Conservation (phyloP, 768 basidiomycete species). For the Pholiota conissans region DNA sequence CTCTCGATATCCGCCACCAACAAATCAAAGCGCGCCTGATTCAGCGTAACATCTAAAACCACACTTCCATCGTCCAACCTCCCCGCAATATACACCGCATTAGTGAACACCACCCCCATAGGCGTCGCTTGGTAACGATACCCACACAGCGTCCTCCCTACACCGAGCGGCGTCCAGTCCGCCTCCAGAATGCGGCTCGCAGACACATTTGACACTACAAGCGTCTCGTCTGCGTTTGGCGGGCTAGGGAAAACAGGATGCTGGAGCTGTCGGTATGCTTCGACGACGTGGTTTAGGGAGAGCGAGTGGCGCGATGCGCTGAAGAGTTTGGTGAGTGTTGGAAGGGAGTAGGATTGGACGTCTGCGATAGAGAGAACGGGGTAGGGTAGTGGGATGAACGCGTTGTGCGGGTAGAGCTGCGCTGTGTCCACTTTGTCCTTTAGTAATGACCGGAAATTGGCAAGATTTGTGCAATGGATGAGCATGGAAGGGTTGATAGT, state of each 20-base stretch:
- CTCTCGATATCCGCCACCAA: conserved; percentile 29
- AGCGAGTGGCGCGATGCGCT: conserved; percentile 19
- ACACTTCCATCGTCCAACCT: conserved; percentile 36
- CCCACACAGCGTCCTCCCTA: conserved; percentile 33
- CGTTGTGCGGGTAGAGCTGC: conserved; percentile 36
- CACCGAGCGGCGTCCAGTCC: conserved; percentile 37
- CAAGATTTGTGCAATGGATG: conserved; percentile 38
- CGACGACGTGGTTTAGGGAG: conserved; percentile 28
- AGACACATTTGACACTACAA: conserved; percentile 40
- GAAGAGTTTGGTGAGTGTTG: conserved; percentile 25
- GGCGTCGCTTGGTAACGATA: conserved; percentile 40
- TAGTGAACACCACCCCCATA: conserved; percentile 32
- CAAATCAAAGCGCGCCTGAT: conserved; percentile 26
- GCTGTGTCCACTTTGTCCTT: conserved; percentile 18
- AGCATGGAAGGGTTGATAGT: conserved; percentile 28
- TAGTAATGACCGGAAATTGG: conserved; percentile 34
- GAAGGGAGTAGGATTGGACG: conserved; percentile 27
- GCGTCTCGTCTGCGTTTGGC: conserved; percentile 33
- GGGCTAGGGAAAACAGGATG: conserved; percentile 31
- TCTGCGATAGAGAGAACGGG: conserved; percentile 36
- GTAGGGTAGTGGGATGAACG: conserved; percentile 40
- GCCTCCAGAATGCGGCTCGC: conserved; percentile 39
- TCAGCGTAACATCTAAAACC: conserved; percentile 39
- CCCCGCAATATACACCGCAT: conserved; percentile 38
- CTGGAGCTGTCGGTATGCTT: conserved; percentile 27